These are phyloP conservation scores for Colletotrichum agaves DNA, from an alignment of 2,329 filamentous ascomycete genomes.

Conservation along the genomic window DNA sequence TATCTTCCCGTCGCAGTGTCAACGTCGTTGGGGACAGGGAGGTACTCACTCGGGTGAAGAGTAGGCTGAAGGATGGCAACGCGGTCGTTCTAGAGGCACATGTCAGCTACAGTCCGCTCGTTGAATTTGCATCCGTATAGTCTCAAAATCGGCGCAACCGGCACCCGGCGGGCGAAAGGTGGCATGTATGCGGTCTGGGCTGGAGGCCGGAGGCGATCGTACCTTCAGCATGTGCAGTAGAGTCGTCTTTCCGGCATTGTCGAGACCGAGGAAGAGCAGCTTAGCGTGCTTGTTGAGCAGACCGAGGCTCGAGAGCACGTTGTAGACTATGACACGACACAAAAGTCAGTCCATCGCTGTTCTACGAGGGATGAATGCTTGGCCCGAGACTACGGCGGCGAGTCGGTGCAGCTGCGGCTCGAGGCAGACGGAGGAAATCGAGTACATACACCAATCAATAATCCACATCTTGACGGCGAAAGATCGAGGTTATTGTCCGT, in stretches of 20 bases:
- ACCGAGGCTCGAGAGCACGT: conserved; percentile 86
- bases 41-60: conserved; percentile 83
- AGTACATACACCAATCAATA: conserved; percentile 88
- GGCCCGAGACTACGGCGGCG: conserved; percentile 40
- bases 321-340: conserved; percentile 71
- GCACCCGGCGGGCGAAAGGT: neutral
- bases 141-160: conserved; percentile 15
- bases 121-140: conserved; percentile 38
- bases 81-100: conserved; percentile 78
- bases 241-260: conserved; percentile 95
- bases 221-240: conserved; percentile 96
- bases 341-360: conserved; percentile 43
- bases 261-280: conserved; percentile 90
- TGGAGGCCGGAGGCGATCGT: conserved; percentile 45
- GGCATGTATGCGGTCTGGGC: neutral
- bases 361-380: conserved; percentile 24
- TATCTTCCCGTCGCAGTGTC: neutral
- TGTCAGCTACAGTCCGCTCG: conserved; percentile 35
- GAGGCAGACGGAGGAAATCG: neutral
- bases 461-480: conserved; percentile 79
- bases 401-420: conserved; percentile 20
- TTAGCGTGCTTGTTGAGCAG: conserved; percentile 97
- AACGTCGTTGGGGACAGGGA: conserved; percentile 11
- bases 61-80: conserved; percentile 92
- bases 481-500: conserved; percentile 35